Conservation (phyloP, 257 asterid genomes). For the Nicotiana obtusifolia region DNA sequence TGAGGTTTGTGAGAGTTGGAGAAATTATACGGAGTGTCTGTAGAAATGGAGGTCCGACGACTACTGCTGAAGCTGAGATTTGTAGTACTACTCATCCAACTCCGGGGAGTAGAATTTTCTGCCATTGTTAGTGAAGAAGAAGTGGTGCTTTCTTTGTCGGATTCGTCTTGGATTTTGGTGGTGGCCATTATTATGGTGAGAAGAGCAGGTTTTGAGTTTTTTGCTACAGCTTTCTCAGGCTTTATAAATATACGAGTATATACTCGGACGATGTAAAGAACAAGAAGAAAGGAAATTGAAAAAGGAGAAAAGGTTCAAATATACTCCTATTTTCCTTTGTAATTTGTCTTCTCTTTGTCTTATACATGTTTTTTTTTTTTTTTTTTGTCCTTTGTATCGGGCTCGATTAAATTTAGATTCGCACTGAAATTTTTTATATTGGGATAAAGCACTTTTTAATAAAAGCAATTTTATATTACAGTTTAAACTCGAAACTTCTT, state of each 20-base stretch:
- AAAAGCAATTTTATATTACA: no score
- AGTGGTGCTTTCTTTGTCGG: conserved; percentile 45
- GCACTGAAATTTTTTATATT: rapidly evolving
- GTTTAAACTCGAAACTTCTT: no score
- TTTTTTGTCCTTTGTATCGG: no score
- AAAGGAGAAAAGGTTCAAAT: no score
- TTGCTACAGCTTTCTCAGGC: conserved; percentile 19
- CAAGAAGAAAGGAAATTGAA: no score
- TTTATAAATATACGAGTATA: not conserved
- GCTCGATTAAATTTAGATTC: no score
- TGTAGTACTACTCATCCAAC: conserved; percentile 33
- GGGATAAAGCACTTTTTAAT: no score
- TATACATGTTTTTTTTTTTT: no score
- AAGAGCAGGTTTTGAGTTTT: conserved; percentile 24
- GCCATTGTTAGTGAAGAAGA: conserved; percentile 41
- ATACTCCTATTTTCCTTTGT: no score
- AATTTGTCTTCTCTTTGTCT: no score
- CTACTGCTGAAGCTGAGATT: conserved; percentile 39
- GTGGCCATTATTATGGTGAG: conserved; percentile 24
- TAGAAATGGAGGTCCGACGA: conserved; percentile 34
- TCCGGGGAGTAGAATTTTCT: conserved; percentile 30
- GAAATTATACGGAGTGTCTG: not conserved
- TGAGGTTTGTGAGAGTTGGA: conserved; percentile 32
- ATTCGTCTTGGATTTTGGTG: conserved; percentile 31
- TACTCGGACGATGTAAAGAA: no score